Base-by-base conservation (phyloP, 306 rosid genomes). In the Biancaea sappan region DNA sequence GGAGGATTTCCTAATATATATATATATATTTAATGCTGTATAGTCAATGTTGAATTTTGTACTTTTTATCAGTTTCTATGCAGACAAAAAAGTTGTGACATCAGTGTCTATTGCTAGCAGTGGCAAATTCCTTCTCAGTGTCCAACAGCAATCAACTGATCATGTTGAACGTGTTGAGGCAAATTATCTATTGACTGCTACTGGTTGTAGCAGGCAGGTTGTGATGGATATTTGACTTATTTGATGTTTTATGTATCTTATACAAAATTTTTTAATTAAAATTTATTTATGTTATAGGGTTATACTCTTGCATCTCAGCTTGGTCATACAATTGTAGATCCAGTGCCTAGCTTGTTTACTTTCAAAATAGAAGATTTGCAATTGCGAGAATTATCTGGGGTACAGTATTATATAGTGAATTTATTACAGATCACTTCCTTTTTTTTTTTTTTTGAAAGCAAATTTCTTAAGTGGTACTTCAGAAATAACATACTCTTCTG, bases 151-250 rank as follows among this genome's bases (percentile, higher is more conserved):
- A 8, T 34, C 73, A 29, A 22, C 76, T 24, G 50, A 66, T 77
- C 74, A 75, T 54, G 62, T 73, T 26, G 96, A 89, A 74, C 67
- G 70, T 8, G 58, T 91, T 69, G 88, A 88, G 83, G 94, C 94
- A 71, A 87, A 91, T 87, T 94, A 91, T 87, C 79, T 94, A 71
- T 82, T 94, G 90, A 84, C 91, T 74, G 97, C 97, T 50, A 91
- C 87, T 62, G 98, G 98, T 31, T 89, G 91, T 89, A 83, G 81
- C 79, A 85, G 75, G 69, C 96, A 94, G 98, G 98, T 93, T 85
- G 88, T 78, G 69, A 65, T 71, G 63, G 66, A 65, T 44, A 51
- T 15, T 15, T 77, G 76, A 19, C 67, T 67, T 74, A 53, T 68
- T 86, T 84, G 41, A 56, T 47, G 62, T 75, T 8, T 61, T 66